Conservation (phyloP, 2,329 filamentous ascomycete genomes). For the Fusarium sp. region DNA sequence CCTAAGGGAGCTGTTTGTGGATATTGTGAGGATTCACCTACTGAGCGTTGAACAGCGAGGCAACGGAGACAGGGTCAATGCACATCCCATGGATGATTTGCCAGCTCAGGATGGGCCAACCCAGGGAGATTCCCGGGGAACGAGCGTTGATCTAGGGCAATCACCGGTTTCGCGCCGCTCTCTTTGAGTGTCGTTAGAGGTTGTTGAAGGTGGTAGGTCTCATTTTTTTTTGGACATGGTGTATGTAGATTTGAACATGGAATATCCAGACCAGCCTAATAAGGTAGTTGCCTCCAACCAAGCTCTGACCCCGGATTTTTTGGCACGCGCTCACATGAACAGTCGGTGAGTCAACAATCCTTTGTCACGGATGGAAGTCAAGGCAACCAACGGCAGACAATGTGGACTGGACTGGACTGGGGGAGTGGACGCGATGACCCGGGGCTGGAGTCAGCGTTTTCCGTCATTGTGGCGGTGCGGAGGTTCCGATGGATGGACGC, state of each 20-base stretch:
- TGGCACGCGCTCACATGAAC: not conserved
- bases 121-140: not conserved
- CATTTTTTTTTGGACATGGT: not conserved
- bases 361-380: not conserved
- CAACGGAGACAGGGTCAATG: not conserved
- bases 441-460: not conserved
- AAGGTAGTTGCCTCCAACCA: not conserved
- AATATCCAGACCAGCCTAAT: not conserved
- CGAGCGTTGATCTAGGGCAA: not conserved
- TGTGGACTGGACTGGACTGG: not conserved
- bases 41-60: not conserved
- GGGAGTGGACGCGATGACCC: not conserved
- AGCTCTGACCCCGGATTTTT: not conserved
- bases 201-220: not conserved
- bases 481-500: not conserved
- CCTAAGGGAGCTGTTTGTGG: not conserved
- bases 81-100: not conserved
- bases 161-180: not conserved
- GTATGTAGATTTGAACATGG: not conserved
- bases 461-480: constrained; percentile 6
- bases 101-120: not conserved
- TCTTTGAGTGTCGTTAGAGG: not conserved
- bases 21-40: not conserved
- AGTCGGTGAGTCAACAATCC: not conserved
- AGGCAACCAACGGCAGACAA: not conserved